Conservation (phyloP, 2,329 filamentous ascomycete species). For the Aspergillus candidus region DNA sequence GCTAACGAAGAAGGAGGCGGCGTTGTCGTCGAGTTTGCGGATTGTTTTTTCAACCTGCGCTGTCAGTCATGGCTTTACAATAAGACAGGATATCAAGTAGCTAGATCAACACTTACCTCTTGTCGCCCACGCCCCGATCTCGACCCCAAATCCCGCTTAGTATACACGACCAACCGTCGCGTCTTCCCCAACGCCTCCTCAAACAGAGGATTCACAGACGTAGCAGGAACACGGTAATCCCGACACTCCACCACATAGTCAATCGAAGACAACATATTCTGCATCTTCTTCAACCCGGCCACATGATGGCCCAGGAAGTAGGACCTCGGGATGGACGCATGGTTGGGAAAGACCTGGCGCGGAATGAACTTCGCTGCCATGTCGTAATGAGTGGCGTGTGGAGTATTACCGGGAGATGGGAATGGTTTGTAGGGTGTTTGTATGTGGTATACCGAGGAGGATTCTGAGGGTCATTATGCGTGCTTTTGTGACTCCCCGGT, state of each 20-base stretch:
- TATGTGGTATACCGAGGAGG: too few relatives aligned
- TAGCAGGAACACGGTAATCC: slow-evolving; percentile 84
- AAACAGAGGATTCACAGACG: slow-evolving; percentile 83
- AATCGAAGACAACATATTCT: slow-evolving; percentile 68
- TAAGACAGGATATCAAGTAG: too few relatives aligned
- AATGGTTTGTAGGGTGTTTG: neutral
- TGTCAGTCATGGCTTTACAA: too few relatives aligned
- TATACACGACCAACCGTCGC: slow-evolving; percentile 79
- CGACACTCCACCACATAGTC: slow-evolving; percentile 91
- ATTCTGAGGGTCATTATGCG: too few relatives aligned
- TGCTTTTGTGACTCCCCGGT: neutral
- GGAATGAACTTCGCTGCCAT: slow-evolving; percentile 57
- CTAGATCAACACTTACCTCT: slow-evolving; percentile 28
- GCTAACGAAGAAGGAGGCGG: slow-evolving; percentile 32
- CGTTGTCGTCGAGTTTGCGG: slow-evolving; percentile 28
- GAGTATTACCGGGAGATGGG: neutral
- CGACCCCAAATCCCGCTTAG: slow-evolving; percentile 71
- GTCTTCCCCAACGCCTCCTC: slow-evolving; percentile 68
- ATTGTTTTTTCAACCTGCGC: slow-evolving; percentile 29
- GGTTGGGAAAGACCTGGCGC: slow-evolving; percentile 64
- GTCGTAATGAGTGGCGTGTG: neutral
- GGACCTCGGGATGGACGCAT: slow-evolving; percentile 71
- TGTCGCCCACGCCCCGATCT: slow-evolving; percentile 35
- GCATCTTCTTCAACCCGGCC: slow-evolving; percentile 75
- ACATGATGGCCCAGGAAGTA: slow-evolving; percentile 95